Percentiles rank a stretch among this genome's conserved stretches.
Conservation (phyloP, 1,284 basidiomycete species). For the Volvariella surrecta region DNA sequence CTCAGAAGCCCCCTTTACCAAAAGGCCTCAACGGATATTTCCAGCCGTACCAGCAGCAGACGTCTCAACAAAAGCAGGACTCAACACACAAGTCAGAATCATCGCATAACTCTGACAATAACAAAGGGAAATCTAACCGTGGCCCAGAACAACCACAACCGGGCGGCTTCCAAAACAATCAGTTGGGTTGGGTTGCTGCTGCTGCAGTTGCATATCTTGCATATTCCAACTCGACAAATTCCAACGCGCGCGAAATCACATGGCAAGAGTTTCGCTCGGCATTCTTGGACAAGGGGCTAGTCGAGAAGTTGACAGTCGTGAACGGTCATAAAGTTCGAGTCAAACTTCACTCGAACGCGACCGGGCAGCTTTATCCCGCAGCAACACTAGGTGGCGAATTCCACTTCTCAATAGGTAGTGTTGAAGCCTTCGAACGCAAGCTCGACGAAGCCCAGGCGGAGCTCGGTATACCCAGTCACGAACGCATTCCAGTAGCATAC, state of each 20-base stretch:
- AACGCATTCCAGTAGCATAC: slow-evolving; percentile 96
- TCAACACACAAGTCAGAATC: slow-evolving; percentile 23
- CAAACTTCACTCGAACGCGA: slow-evolving; percentile 81
- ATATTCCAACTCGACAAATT: slow-evolving; percentile 50
- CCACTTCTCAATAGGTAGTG: slow-evolving; percentile 96
- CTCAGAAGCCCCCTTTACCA: slow-evolving; percentile 29
- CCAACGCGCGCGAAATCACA: slow-evolving; percentile 82
- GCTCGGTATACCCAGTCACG: slow-evolving; percentile 84
- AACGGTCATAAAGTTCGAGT: slow-evolving; percentile 89
- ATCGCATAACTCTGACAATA: slow-evolving; percentile 25
- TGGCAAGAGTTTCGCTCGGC: slow-evolving; percentile 98
- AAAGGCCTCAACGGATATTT: slow-evolving; percentile 75
- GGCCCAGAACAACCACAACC: slow-evolving; percentile 37
- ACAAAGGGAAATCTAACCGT: slow-evolving; percentile 29
- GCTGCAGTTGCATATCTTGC: slow-evolving; percentile 62
- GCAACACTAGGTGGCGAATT: slow-evolving; percentile 56
- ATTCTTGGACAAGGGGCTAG: slow-evolving; percentile 93
- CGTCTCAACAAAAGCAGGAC: too few relatives aligned
- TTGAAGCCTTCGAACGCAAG: slow-evolving; percentile 95
- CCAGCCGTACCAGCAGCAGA: slow-evolving; percentile 49
- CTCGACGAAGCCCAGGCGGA: slow-evolving; percentile 92
- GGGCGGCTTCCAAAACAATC: slow-evolving; percentile 45
- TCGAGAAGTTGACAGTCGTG: slow-evolving; percentile 90
- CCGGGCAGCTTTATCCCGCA: slow-evolving; percentile 62
- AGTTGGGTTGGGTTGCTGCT: slow-evolving; percentile 51